Conservation (phyloP, 495 filamentous ascomycete genomes). For the Neurospora sp. region DNA sequence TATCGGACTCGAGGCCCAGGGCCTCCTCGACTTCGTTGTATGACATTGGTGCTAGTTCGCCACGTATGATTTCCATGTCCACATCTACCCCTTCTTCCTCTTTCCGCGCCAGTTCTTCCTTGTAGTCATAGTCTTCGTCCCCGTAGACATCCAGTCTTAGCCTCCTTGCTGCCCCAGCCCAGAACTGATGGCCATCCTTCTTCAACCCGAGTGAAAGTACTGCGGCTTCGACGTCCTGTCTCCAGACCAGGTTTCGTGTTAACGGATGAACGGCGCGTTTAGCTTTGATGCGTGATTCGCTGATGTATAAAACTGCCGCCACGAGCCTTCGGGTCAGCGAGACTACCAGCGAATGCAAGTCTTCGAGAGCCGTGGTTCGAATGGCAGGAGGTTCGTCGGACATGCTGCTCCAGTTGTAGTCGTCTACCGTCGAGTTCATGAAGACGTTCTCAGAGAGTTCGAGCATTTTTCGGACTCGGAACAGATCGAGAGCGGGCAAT, state of each 20-base stretch:
- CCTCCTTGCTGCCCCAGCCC: conserved; percentile 50
- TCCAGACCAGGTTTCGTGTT: conserved; percentile 33
- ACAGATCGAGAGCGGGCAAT: conserved; percentile 41
- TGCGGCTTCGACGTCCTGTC: conserved; percentile 57
- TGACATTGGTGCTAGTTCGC: conserved; percentile 21
- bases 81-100: conserved; percentile 8
- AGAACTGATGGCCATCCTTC: conserved; percentile 39
- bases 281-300: conserved; percentile 43
- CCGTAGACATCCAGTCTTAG: conserved; percentile 49
- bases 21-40: conserved; percentile 47
- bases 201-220: conserved; percentile 44
- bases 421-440: conserved; percentile 60
- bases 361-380: conserved; percentile 54
- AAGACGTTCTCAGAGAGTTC: conserved; percentile 56
- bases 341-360: conserved; percentile 60
- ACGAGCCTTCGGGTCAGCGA: conserved; percentile 61
- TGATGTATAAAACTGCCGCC: conserved; percentile 54
- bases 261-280: conserved; percentile 25
- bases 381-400: conserved; percentile 50
- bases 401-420: conserved; percentile 57
- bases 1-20: conserved; percentile 9
- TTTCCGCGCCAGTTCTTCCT: not conserved
- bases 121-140: conserved; percentile 15
- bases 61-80: conserved; percentile 14
- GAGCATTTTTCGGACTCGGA: conserved; percentile 53